phyloP scores from a whole-genome alignment of 768 basidiomycete species.

The Cytidiella melzeri region DNA sequence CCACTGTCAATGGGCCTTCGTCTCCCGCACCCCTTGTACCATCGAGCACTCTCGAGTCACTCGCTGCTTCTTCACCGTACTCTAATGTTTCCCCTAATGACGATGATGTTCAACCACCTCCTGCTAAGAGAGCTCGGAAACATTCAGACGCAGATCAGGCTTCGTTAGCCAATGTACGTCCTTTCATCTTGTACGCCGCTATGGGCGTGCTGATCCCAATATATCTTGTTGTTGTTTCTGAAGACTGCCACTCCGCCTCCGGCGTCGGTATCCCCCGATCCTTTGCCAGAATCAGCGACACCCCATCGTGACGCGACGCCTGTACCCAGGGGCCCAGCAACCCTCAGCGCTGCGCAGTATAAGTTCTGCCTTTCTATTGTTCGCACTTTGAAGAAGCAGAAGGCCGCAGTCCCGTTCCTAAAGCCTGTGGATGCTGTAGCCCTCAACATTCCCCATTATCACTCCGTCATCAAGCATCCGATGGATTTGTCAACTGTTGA shows the following conservation, averaged over 20 bases:
- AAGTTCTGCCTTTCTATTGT: constrained; percentile 76
- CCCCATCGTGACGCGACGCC: constrained; percentile 15
- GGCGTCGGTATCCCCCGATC: constrained; percentile 35
- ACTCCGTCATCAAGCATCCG: constrained; percentile 77
- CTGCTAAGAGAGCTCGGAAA: constrained; percentile 75
- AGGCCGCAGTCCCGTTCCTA: constrained; percentile 77
- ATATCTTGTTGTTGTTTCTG: constrained; percentile 23
- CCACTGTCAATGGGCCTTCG: constrained; percentile 18
- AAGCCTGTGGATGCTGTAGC: constrained; percentile 85
- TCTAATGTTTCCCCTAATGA: constrained; percentile 32
- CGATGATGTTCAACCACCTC: constrained; percentile 65
- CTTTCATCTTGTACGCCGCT: constrained; percentile 41
- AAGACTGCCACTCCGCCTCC: constrained; percentile 78
- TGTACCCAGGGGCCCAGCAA: constrained; percentile 29
- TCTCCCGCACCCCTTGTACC: constrained; percentile 25
- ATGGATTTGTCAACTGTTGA: constrained; percentile 96
- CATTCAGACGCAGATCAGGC: constrained; percentile 73
- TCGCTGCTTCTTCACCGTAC: constrained; percentile 23
- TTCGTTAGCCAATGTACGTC: constrained; percentile 68
- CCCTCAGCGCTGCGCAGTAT: constrained; percentile 63
- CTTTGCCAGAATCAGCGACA: constrained; percentile 12
- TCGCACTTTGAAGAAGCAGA: constrained; percentile 78
- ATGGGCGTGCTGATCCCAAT: constrained; percentile 47
- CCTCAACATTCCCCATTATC: constrained; percentile 84
- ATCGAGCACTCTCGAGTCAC: constrained; percentile 27